Conservation (phyloP, 441 rosid genomes). For the Daphne laureola region DNA sequence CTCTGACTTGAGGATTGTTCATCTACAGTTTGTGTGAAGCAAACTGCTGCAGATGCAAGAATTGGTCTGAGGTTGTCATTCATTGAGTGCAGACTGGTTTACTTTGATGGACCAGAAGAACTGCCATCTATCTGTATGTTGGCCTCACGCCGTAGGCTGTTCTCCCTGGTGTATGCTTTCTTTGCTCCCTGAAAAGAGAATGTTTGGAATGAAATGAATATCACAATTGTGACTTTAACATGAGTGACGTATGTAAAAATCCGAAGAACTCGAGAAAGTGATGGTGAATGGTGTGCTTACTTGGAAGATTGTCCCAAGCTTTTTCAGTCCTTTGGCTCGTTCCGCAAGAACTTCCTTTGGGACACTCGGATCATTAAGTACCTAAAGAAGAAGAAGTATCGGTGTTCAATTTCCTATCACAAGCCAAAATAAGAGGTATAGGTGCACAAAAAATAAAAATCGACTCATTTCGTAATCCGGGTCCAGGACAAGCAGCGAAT, state of each 20-base stretch:
- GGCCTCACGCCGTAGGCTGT: conserved; percentile 67
- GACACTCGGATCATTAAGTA: conserved; percentile 52
- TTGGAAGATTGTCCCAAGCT: conserved; percentile 62
- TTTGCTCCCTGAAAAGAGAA: conserved; percentile 58
- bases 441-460: too few relatives aligned
- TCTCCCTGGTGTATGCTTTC: conserved; percentile 59
- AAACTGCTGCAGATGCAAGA: too few relatives aligned
- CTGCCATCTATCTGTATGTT: conserved; percentile 12
- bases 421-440: too few relatives aligned
- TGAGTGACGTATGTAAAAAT: not conserved
- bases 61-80: not conserved
- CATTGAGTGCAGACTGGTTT: conserved; percentile 1
- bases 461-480: too few relatives aligned
- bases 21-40: too few relatives aligned
- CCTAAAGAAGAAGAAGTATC: conserved; percentile 28
- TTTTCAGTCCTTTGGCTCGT: conserved; percentile 52
- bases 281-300: conserved; percentile 26
- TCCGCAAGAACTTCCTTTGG: conserved; percentile 36
- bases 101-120: conserved; percentile 32
- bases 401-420: too few relatives aligned
- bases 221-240: not conserved
- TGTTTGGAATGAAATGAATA: conserved; percentile 2
- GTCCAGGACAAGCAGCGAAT: too few relatives aligned
- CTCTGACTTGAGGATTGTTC: too few relatives aligned
- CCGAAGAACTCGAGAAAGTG: not conserved